Conservation (phyloP, 495 filamentous ascomycete genomes). For the Trichoderma reesei region DNA sequence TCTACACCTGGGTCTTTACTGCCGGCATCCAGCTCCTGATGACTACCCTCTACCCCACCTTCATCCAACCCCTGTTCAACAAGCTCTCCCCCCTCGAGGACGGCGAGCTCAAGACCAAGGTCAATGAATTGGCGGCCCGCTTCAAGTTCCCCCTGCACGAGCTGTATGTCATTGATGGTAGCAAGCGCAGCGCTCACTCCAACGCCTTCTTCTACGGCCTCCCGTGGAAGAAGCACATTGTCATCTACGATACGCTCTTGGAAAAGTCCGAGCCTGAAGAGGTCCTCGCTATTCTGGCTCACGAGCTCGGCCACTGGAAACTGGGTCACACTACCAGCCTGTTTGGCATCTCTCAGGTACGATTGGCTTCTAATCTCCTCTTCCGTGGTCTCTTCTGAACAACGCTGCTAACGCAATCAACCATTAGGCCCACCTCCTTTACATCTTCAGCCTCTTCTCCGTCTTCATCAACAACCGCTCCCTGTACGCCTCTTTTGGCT, state of each 20-base stretch:
- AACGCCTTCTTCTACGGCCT: slow-evolving; percentile 98
- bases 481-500: slow-evolving; percentile 84
- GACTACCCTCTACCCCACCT: slow-evolving; percentile 92
- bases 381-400: not conserved
- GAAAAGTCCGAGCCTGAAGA: slow-evolving; percentile 87
- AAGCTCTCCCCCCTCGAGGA: slow-evolving; percentile 88
- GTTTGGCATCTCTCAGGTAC: slow-evolving; percentile 79
- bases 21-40: slow-evolving; percentile 81
- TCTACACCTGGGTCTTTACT: slow-evolving; percentile 91
- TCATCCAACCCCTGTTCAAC: slow-evolving; percentile 94
- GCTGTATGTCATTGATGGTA: slow-evolving; percentile 92
- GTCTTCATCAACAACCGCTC: slow-evolving; percentile 94
- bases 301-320: slow-evolving; percentile 96
- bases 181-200: slow-evolving; percentile 92
- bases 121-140: slow-evolving; percentile 74
- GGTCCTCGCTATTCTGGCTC: slow-evolving; percentile 87
- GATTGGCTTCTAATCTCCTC: slow-evolving; percentile 13
- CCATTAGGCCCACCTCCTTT: slow-evolving; percentile 67
- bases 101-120: slow-evolving; percentile 74
- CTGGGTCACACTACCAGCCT: slow-evolving; percentile 88
- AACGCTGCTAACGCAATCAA: slow-evolving; percentile 19
- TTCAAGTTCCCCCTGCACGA: slow-evolving; percentile 86
- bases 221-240: slow-evolving; percentile 99
- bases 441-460: slow-evolving; percentile 91
- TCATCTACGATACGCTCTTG: slow-evolving; percentile 95